Base-by-base conservation (phyloP, 228 moss, liverwort and hornwort genomes). In the Sphagnum fallax region DNA sequence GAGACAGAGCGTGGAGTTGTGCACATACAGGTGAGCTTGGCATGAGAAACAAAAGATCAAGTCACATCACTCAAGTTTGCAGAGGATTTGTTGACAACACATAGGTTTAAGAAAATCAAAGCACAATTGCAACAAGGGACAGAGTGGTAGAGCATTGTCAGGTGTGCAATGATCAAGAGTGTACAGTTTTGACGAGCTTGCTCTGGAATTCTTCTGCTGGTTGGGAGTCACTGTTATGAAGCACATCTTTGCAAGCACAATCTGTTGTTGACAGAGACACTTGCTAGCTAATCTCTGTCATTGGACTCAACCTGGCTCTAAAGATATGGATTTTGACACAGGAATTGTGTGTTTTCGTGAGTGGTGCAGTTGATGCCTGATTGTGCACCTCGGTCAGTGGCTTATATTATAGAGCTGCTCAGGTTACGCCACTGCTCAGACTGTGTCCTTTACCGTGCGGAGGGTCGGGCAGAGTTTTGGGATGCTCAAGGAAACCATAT, bases 371-470 rank as follows among this genome's bases (percentile, higher is more conserved):
- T 89, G 71, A 72, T 90, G 57, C 88, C 91, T 47, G 90, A 93
- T 69, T 91, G 93, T 76, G 89, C 97, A 32, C 93, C 97, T 4
- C 69, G 72, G 32, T 91, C 97, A 62, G 89, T 87, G 51, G 53
- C 80, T 8, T 81, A 85, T 6, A 63, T 98, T 47, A 59, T 90
- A 49, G 88, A 90, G 79, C 79, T 98, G 61, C 77, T 80, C 5
- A 93, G 79, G 69, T 52, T 91, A 63, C 79, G 84, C 61, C 90
- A 91, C 53, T 98, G 97, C 73, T 72, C 85, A 70, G 91, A 91
- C 16, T 98, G 97, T 72, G 83, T 85, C 5, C 75, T 98, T 32
- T 93, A 90, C 64, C 87, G 97, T 58, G 93, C 84, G 0, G 97
- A 98, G 72, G 85, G 93, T 16, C 87, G 93, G 48, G 93, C 89